phyloP scores from a whole-genome alignment of 495 filamentous ascomycete genomes.

The Daldinia concentrica region DNA sequence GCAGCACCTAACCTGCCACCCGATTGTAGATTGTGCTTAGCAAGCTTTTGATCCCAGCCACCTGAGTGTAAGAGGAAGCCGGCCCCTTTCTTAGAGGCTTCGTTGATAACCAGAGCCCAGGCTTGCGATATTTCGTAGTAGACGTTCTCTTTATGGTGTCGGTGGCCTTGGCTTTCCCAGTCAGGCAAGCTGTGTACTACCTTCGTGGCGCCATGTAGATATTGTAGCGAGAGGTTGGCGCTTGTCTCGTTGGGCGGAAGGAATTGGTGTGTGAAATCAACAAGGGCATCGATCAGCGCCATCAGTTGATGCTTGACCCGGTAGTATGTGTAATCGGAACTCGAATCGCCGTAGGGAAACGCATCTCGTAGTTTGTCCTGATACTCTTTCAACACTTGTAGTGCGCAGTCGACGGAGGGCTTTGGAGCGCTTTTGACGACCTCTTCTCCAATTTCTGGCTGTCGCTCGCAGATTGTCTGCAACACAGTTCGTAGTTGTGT shows the following conservation, averaged over 20 bases:
- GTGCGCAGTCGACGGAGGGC: slow-evolving; percentile 80
- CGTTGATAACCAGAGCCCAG: slow-evolving; percentile 90
- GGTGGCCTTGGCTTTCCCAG: slow-evolving; percentile 85
- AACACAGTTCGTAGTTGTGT: slow-evolving; percentile 83
- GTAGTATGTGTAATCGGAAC: slow-evolving; percentile 94
- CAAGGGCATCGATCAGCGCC: slow-evolving; percentile 85
- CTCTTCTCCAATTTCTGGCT: slow-evolving; percentile 82
- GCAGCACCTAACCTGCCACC: slow-evolving; percentile 84
- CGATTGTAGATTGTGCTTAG: slow-evolving; percentile 88
- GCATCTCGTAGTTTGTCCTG: slow-evolving; percentile 78
- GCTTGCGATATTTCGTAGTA: slow-evolving; percentile 96
- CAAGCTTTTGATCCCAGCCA: slow-evolving; percentile 89
- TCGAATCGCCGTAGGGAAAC: slow-evolving; percentile 84
- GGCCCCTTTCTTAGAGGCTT: slow-evolving; percentile 89
- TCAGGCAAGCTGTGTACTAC: slow-evolving; percentile 88
- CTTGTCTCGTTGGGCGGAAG: slow-evolving; percentile 91
- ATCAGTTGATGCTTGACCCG: slow-evolving; percentile 83
- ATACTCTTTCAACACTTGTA: slow-evolving; percentile 83
- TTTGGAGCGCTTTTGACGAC: slow-evolving; percentile 85
- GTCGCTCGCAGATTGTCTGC: slow-evolving; percentile 86
- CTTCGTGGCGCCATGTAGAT: slow-evolving; percentile 87
- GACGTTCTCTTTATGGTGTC: slow-evolving; percentile 89
- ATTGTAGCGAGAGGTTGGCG: slow-evolving; percentile 78
- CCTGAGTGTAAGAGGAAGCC: slow-evolving; percentile 91
- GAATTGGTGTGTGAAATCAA: slow-evolving; percentile 94